Evolutionary conservation across 2,329 filamentous ascomycete genomes (phyloP), one percentile per base, ranked within the genome.

Genomic region (Tolypocladium paradoxum): DNA sequence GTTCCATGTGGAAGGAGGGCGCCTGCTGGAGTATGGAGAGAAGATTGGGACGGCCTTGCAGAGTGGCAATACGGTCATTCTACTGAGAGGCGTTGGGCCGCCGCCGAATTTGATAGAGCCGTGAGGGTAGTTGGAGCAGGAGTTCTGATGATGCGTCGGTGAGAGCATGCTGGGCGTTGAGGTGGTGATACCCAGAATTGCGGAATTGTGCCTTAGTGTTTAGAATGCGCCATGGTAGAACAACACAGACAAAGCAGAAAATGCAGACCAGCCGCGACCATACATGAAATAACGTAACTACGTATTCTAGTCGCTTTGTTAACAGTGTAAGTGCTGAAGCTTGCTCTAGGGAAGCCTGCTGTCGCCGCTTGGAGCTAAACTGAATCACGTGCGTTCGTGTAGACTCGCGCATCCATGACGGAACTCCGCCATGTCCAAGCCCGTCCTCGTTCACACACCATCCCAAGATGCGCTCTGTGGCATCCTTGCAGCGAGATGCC

Each of bases 1-100:
- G 0, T 99, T 96, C 64, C 91, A 97, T 66, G 88, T 99, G 0
- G 91, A 99, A 65, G 88, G 87, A 0, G 93, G 93, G 0, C 76
- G 90, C 54, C 68, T 99, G 57, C 69, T 99, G 57, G 91, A 93
- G 55, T 99, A 95, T 63, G 83, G 80, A 27, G 91, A 96, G 70
- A 91, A 92, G 74, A 76, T 96, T 53, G 90, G 90, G 5, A 76
- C 76, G 51, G 77, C 76, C 31, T 74, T 95, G 54, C 81, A 82
- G 58, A 91, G 81, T 60, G 93, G 93, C 1, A 92, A 99, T 66
- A 96, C 90, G 12, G 82, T 99, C 58, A 90, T 97, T 27, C 66
- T 99, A 62, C 64, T 99, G 51, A 78, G 93, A 56, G 93, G 93
- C 0, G 85, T 96, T 51, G 90, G 90, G 1, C 81, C 85, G n/a